Percentiles rank a stretch among this genome's conserved stretches.
These are phyloP conservation scores for Mycena albidolilacea DNA, from an alignment of 768 basidiomycete genomes.

Conservation along the genomic window DNA sequence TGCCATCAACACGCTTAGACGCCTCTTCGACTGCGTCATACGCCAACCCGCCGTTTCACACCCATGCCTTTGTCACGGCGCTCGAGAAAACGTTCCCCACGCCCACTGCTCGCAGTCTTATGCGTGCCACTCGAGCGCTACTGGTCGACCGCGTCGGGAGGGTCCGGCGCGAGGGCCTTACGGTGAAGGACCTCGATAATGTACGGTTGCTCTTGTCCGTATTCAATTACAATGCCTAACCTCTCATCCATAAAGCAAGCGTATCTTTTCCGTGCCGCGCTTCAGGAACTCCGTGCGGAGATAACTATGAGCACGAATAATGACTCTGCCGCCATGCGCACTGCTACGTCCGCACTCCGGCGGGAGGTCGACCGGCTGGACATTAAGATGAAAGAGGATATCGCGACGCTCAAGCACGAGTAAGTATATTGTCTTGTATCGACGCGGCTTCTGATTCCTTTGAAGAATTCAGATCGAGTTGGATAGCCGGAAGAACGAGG, in stretches of 20 bases:
- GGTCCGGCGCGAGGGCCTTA: constrained; percentile 80
- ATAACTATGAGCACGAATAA: constrained; percentile 86
- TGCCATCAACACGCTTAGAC: constrained; percentile 35
- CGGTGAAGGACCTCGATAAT: constrained; percentile 85
- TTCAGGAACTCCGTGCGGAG: constrained; percentile 92
- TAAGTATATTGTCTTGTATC: constrained; percentile 72
- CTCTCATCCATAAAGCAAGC: constrained; percentile 76
- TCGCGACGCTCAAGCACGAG: constrained; percentile 91
- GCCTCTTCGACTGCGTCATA: constrained; percentile 53
- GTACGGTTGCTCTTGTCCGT: constrained; percentile 56
- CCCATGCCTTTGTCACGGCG: constrained; percentile 80
- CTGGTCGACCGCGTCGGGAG: constrained; percentile 82
- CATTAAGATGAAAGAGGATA: constrained; percentile 77
- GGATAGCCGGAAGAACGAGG: constrained; percentile 93
- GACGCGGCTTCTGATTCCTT: constrained; percentile 19
- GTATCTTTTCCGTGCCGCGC: constrained; percentile 93
- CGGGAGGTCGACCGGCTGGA: constrained; percentile 89
- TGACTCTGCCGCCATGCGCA: constrained; percentile 86
- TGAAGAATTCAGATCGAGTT: constrained; percentile 96
- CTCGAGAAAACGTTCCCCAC: constrained; percentile 84
- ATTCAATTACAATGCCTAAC: not conserved
- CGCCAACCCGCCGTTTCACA: constrained; percentile 84
- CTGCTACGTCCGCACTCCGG: constrained; percentile 81
- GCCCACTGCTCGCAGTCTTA: constrained; percentile 81
- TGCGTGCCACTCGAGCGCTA: constrained; percentile 87